Percentiles rank a stretch among this genome's conserved stretches.
These are phyloP conservation scores for Globomyces sp. DNA, from an alignment of 371 early-diverging fungal species.

Conservation along the genomic window DNA sequence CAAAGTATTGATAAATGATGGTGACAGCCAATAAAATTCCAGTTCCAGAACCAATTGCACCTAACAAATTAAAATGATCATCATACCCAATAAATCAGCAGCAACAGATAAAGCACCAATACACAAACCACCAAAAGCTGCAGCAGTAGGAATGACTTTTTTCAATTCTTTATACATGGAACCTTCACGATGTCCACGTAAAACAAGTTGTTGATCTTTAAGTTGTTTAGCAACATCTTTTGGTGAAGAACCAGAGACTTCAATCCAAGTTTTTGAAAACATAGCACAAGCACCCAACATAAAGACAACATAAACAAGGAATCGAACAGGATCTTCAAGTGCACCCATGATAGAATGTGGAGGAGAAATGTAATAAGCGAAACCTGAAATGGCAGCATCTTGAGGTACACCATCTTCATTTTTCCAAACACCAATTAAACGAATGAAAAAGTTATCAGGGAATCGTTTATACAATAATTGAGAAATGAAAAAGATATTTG, in stretches of 20 bases:
- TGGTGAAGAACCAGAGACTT: conserved; percentile 96
- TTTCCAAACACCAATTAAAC: conserved; percentile 98
- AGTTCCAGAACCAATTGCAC: conserved; percentile 96
- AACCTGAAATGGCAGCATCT: conserved; percentile 87
- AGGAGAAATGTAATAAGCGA: conserved; percentile 98
- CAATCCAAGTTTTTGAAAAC: conserved; percentile 98
- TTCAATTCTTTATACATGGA: conserved; percentile 98
- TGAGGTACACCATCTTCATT: conserved; percentile 81
- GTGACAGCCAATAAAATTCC: conserved; percentile 99
- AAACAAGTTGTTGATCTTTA: conserved; percentile 97
- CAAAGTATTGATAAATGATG: conserved; percentile 99
- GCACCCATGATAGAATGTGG: conserved; percentile 85
- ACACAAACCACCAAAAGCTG: conserved; percentile 94
- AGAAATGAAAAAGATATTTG: conserved; percentile 95
- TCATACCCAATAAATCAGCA: conserved; percentile 87
- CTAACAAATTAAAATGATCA: conserved; percentile 22
- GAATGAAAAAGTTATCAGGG: conserved; percentile 91
- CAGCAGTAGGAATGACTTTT: conserved; percentile 95
- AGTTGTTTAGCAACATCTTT: conserved; percentile 96
- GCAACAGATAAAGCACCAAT: conserved; percentile 93
- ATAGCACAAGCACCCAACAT: conserved; percentile 95
- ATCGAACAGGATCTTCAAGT: conserved; percentile 88
- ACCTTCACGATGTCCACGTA: conserved; percentile 90
- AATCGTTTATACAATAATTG: conserved; percentile 95
- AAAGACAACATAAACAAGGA: conserved; percentile 88